Percentiles rank a stretch among this genome's conserved stretches.
phyloP scores from a whole-genome alignment of 345 rosid genomes.

The Bruguiera gymnorhiza region DNA sequence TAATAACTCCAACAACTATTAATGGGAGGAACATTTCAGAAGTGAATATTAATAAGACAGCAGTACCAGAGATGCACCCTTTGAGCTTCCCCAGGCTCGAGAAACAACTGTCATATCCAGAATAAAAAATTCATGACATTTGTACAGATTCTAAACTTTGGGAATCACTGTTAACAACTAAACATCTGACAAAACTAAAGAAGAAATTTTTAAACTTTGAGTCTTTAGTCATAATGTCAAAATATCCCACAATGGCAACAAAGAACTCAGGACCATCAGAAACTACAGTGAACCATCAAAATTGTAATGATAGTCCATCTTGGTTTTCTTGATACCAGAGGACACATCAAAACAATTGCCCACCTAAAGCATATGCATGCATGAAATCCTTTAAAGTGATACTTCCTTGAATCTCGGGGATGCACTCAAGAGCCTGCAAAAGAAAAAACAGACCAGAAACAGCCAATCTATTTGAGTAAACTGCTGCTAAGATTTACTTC shows the following conservation, averaged over 20 bases:
- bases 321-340: no score
- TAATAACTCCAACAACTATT: conserved; percentile 9
- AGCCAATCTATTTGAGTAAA: background rate
- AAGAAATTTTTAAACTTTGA: no score
- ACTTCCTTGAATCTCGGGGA: conserved; percentile 30
- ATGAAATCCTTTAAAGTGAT: conserved; percentile 54
- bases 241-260: no score
- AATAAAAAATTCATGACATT: conserved; percentile 23
- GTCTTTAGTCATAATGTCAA: no score
- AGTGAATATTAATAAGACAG: conserved; percentile 6
- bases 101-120: conserved; percentile 65
- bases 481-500: background rate
- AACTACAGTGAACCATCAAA: no score
- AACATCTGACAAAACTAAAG: no score
- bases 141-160: background rate
- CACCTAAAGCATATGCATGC: conserved; percentile 74
- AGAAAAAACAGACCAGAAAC: background rate
- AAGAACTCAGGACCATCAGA: no score
- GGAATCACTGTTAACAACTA: background rate
- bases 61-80: conserved; percentile 70
- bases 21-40: conserved; percentile 4
- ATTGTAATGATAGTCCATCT: no score
- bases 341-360: conserved; percentile 22
- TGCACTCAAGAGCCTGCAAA: conserved; percentile 47
- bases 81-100: conserved; percentile 76